Percentiles rank a stretch among this genome's conserved stretches.
These are phyloP conservation scores for Tephrocybe sp. DNA, from an alignment of 768 basidiomycete genomes.

Conservation along the genomic window DNA sequence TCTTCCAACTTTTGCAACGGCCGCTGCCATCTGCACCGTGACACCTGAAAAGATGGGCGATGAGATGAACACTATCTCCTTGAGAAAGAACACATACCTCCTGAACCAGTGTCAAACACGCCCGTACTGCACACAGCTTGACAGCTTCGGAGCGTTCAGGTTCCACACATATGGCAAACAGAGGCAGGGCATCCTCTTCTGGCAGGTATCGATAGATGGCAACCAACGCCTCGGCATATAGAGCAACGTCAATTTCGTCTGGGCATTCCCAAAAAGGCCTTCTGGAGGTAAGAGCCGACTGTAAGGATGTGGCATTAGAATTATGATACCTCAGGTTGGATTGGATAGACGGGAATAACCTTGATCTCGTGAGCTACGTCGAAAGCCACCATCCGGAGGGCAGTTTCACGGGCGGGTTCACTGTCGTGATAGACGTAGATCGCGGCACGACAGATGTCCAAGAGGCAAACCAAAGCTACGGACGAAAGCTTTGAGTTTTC, in stretches of 20 bases:
- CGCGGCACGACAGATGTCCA: conserved; percentile 79
- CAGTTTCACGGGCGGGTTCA: conserved; percentile 61
- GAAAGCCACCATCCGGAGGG: conserved; percentile 60
- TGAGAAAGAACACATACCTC: conserved; percentile 47
- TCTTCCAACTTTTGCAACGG: conserved; percentile 46
- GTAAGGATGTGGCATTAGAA: not conserved
- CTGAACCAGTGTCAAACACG: conserved; percentile 61
- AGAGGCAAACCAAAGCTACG: conserved; percentile 64
- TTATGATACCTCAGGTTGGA: not conserved
- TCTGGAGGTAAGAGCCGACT: conserved; percentile 33
- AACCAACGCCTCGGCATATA: conserved; percentile 74
- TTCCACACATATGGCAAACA: conserved; percentile 66
- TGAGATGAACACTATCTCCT: not conserved
- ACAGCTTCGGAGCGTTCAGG: conserved; percentile 79
- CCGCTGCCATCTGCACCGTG: conserved; percentile 55
- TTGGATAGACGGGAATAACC: conserved; percentile 38
- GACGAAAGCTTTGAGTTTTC: conserved; percentile 59
- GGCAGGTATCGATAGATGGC: conserved; percentile 70
- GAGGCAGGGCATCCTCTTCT: conserved; percentile 51
- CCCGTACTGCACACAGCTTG: conserved; percentile 75
- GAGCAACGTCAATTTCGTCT: conserved; percentile 73
- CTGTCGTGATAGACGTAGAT: conserved; percentile 44
- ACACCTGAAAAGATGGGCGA: conserved; percentile 25
- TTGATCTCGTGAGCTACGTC: conserved; percentile 82
- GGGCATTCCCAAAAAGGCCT: conserved; percentile 70